Conservation (phyloP, 169 alveolate genomes). For the Perkinsus chesapeaki region DNA sequence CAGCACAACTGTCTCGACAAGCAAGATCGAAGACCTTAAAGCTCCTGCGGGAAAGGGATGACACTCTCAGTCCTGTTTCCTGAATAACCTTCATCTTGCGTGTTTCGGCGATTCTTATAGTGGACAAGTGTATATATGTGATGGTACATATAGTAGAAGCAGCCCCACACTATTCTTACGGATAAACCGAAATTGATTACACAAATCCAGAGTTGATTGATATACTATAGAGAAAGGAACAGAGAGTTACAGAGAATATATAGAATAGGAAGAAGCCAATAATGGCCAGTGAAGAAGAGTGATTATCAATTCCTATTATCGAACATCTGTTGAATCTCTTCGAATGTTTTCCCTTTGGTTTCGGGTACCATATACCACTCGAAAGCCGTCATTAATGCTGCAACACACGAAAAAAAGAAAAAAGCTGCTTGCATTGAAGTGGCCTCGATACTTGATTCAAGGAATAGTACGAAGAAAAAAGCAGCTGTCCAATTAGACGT, state of each 20-base stretch:
- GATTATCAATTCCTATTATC: not conserved
- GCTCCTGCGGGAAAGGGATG: not conserved
- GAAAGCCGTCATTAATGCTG: not conserved
- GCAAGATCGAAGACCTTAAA: not conserved
- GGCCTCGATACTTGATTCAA: not conserved
- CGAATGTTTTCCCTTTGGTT: not conserved
- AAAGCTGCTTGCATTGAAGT: not conserved
- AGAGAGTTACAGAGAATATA: not conserved
- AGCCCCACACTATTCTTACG: no score
- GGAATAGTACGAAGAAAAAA: not conserved
- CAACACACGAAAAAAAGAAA: not conserved
- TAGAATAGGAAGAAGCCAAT: not conserved
- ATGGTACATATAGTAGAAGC: no score
- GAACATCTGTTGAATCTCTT: not conserved
- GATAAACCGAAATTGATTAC: no score
- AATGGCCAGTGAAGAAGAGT: not conserved
- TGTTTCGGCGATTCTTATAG: no score
- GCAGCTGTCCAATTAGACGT: not conserved
- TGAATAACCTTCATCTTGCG: not conserved
- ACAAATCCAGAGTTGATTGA: not conserved
- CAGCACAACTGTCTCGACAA: not conserved
- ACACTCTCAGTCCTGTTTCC: not conserved
- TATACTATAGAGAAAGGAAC: not conserved
- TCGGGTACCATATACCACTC: not conserved
- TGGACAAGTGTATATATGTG: no score